Conservation (phyloP, 2,329 filamentous ascomycete genomes). For the Pseudogymnoascus sp. region DNA sequence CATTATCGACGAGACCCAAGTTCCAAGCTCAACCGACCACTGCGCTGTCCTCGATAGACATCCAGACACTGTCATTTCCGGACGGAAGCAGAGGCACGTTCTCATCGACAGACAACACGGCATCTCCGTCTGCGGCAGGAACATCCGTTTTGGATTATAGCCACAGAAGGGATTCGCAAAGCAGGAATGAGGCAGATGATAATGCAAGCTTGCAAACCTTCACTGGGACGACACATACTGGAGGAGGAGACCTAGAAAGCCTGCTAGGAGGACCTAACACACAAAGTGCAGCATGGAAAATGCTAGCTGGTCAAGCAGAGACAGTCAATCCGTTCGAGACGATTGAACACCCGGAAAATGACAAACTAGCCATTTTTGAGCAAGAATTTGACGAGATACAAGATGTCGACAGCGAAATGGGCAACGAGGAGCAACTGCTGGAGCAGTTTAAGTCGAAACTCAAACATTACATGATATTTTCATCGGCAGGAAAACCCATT, state of each 20-base stretch:
- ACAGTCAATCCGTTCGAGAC: constrained; percentile 55
- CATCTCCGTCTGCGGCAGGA: constrained; percentile 21
- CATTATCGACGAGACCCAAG: neutral
- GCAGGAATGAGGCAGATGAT: constrained; percentile 39
- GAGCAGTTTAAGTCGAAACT: constrained; percentile 81
- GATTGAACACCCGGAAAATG: constrained; percentile 37
- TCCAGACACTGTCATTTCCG: constrained; percentile 67
- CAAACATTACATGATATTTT: constrained; percentile 96
- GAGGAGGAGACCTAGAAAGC: constrained; percentile 68
- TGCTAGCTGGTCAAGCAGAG: constrained; percentile 57
- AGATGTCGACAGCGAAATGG: constrained; percentile 44
- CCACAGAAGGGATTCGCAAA: neutral
- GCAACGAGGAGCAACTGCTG: constrained; percentile 50
- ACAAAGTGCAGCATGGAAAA: constrained; percentile 61
- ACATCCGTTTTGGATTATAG: constrained; percentile 27
- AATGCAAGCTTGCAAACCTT: constrained; percentile 31
- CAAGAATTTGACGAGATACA: constrained; percentile 73
- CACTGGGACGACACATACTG: constrained; percentile 36
- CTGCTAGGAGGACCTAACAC: constrained; percentile 63
- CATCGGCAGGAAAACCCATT: constrained; percentile 92
- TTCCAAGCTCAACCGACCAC: constrained; percentile 68
- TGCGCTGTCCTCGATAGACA: constrained; percentile 73
- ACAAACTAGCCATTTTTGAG: constrained; percentile 59
- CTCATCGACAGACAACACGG: constrained; percentile 25
- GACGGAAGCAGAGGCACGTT: constrained; percentile 63